phyloP scores from a whole-genome alignment of 176 grass and related monocot genomes.

The Themeda triandra region DNA sequence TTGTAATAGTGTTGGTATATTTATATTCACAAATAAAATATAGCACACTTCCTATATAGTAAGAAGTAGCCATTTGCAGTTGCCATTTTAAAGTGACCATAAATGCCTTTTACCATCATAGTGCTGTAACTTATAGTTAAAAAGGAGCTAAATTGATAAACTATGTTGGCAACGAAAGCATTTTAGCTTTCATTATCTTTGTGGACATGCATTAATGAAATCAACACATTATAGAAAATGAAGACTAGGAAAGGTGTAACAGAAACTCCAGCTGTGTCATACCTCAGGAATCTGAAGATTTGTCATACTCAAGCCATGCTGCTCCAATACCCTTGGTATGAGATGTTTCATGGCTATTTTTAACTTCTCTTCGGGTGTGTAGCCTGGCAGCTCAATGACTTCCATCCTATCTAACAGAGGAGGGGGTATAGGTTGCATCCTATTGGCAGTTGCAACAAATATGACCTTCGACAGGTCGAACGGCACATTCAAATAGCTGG shows the following conservation, averaged over 20 bases:
- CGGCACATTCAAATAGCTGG: conserved; percentile 98
- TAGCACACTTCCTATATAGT: neutral
- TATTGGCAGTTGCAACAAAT: conserved; percentile 97
- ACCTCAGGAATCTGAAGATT: conserved; percentile 98
- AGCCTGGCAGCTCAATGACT: conserved; percentile 95
- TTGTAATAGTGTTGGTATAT: neutral
- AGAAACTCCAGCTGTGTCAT: conserved; percentile 24
- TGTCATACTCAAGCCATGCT: conserved; percentile 79
- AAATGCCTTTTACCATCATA: neutral
- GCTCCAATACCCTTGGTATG: conserved; percentile 90
- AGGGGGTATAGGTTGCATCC: conserved; percentile 86
- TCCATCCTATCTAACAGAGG: conserved; percentile 97
- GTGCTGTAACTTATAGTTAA: neutral
- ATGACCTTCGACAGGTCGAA: conserved; percentile 96
- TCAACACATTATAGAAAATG: neutral
- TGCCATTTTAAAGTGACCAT: neutral
- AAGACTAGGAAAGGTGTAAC: conserved; percentile 1
- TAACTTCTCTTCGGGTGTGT: conserved; percentile 95
- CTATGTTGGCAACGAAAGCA: neutral
- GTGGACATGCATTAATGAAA: neutral
- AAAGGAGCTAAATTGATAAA: neutral
- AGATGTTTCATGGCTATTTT: conserved; percentile 99
- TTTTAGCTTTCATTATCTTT: conserved; percentile 11
- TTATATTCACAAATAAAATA: neutral
- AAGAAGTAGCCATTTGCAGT: neutral